Base-by-base conservation (phyloP, 352 stramenopile species). In the Elongisporangium senticosum region DNA sequence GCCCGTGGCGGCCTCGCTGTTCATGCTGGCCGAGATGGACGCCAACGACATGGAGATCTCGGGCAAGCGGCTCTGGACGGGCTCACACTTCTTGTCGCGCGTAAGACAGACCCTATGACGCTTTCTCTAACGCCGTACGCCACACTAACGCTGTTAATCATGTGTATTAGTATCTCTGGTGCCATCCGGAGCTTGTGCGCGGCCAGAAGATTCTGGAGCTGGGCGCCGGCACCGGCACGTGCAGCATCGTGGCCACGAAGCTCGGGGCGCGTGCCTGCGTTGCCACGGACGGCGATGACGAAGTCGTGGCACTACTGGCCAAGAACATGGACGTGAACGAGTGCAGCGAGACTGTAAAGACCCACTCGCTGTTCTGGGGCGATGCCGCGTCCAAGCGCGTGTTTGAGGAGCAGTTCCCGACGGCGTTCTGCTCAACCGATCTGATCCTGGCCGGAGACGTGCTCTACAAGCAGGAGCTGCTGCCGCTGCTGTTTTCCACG, bases 391-490 rank as follows among this genome's bases (percentile, higher is more conserved):
- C 78, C 8, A 61, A 60, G 37, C 57, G 63, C 55, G 72, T 51
- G 10, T 65, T 84, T 49, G 24, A 77, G 39, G 40, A 56, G 3
- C 62, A 72, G 24, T 61, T 79, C 21, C 67, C 73, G 8, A 43
- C 52, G 10, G 70, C 56, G 14, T 63, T 79, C 40, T 53, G 22
- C 3, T 28, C 62, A 22, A 71, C 82, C 15, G 75, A 90, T 57
- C 53, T 89, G 39, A 65, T 92, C 22, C 51, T 93, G 15, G 83
- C 83, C 3, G 83, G 79, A 53, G 83, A 93, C 57, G 83, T 93
- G 51, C 68, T 90, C 13, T 93, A 93, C 64, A 93, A 93, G 68
- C 64, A 69, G 40, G 74, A 79, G 52, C 33, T 93, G 22, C 55
- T 93, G 26, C 74, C 67, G 17, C 70, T 88, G n/a, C 73, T 93